Conservation (phyloP, 2,329 filamentous ascomycete genomes). For the Venturia carpophila region DNA sequence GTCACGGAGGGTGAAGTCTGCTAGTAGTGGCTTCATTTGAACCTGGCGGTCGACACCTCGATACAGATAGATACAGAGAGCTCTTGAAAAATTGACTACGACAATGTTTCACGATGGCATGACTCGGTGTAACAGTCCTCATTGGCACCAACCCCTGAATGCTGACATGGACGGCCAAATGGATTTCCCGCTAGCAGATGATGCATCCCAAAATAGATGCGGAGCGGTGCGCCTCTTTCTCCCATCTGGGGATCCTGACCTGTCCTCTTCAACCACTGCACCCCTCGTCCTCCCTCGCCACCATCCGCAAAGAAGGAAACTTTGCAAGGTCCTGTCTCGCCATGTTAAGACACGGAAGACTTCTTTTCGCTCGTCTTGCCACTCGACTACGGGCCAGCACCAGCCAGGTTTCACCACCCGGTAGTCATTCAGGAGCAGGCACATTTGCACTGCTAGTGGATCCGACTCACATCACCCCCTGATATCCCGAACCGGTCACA, state of each 20-base stretch:
- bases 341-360: neutral
- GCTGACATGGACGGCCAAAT: neutral
- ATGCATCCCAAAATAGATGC: neutral
- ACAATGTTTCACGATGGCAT: neutral
- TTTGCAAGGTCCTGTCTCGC: no score
- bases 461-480: neutral
- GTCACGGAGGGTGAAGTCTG: no score
- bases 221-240: neutral
- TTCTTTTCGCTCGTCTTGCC: neutral
- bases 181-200: no score
- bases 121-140: neutral
- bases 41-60: no score
- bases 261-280: neutral
- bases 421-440: neutral
- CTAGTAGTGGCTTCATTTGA: no score
- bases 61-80: no score
- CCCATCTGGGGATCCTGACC: neutral
- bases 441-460: neutral
- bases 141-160: neutral
- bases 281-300: no score
- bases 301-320: no score
- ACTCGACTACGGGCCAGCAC: neutral
- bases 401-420: neutral
- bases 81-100: no score
- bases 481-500: neutral